Evolutionary conservation across 257 asterid genomes (phyloP).

Genomic region (Misopates orontium): DNA sequence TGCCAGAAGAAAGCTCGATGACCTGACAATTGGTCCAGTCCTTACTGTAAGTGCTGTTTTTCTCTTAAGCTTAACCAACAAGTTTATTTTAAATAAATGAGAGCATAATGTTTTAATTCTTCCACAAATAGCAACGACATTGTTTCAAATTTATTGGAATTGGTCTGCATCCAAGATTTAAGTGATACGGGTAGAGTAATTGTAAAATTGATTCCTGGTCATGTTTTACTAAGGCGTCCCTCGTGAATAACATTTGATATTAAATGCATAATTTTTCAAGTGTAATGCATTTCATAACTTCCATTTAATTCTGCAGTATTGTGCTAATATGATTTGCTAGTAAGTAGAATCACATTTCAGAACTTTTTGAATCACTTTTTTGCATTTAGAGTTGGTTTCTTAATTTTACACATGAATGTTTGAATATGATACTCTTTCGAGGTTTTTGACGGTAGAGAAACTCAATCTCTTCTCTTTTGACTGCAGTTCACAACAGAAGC

Average conservation of each 20-base stretch:
- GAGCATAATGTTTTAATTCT: not conserved
- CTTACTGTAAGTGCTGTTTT: slow-evolving; percentile 63
- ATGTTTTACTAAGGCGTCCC: no score
- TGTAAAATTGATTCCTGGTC: not conserved
- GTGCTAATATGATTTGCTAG: no score
- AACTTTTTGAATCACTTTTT: not conserved
- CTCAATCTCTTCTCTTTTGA: not conserved
- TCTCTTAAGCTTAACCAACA: not conserved
- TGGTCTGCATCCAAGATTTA: not conserved
- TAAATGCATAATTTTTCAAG: no score
- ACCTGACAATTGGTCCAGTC: slow-evolving; percentile 89
- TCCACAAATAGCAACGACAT: not conserved
- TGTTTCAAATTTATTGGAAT: not conserved
- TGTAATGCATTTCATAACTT: no score
- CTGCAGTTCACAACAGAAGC: slow-evolving; percentile 77
- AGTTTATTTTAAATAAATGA: not conserved
- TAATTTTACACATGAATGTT: not conserved
- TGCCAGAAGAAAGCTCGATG: slow-evolving; percentile 78
- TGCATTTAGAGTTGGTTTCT: not conserved
- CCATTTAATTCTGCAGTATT: no score
- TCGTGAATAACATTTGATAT: no score
- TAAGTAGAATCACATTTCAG: no score
- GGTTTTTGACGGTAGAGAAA: not conserved
- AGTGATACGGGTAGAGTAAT: not conserved
- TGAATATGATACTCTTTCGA: no score